Evolutionary conservation across 192 early-diverging fungal species (phyloP).

Genomic region (Rhizophagus clarus): DNA sequence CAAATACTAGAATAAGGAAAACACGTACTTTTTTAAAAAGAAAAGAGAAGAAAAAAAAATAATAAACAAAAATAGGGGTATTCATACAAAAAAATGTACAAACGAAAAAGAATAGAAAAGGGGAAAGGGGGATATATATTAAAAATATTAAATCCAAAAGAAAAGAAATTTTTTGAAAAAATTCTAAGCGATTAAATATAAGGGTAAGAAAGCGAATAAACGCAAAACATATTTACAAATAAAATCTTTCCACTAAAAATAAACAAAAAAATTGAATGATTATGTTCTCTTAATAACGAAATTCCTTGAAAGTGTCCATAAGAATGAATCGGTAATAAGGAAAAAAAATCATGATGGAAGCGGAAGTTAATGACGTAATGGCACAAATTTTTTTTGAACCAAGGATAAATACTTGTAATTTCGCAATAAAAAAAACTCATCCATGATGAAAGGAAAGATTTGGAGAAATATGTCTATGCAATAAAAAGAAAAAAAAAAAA

Average conservation of each 20-base stretch:
- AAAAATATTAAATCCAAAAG: neutral
- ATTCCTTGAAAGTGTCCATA: neutral
- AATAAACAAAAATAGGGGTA: slow-evolving; percentile 7
- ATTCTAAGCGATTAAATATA: neutral
- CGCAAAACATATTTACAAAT: slow-evolving; percentile 23
- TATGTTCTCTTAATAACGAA: neutral
- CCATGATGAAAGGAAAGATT: slow-evolving; percentile 24
- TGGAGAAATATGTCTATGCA: slow-evolving; percentile 44
- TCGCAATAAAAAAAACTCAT: slow-evolving; percentile 32
- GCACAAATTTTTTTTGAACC: neutral
- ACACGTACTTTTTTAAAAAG: slow-evolving; percentile 26
- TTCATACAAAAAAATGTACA: slow-evolving; percentile 18
- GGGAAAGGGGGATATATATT: slow-evolving; percentile 14
- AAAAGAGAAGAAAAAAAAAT: slow-evolving; percentile 23
- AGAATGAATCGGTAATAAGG: neutral
- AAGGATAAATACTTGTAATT: neutral
- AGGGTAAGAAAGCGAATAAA: neutral
- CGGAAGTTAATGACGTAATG: neutral
- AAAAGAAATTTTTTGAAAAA: slow-evolving; percentile 18
- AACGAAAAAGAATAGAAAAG: slow-evolving; percentile 33
- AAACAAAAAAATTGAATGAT: neutral
- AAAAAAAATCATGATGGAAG: neutral
- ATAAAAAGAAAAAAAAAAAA: slow-evolving; percentile 7
- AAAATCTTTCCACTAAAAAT: slow-evolving; percentile 11
- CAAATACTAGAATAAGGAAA: slow-evolving; percentile 24